phyloP scores from a whole-genome alignment of 768 basidiomycete species.

The Paxillus ammoniavirescens region DNA sequence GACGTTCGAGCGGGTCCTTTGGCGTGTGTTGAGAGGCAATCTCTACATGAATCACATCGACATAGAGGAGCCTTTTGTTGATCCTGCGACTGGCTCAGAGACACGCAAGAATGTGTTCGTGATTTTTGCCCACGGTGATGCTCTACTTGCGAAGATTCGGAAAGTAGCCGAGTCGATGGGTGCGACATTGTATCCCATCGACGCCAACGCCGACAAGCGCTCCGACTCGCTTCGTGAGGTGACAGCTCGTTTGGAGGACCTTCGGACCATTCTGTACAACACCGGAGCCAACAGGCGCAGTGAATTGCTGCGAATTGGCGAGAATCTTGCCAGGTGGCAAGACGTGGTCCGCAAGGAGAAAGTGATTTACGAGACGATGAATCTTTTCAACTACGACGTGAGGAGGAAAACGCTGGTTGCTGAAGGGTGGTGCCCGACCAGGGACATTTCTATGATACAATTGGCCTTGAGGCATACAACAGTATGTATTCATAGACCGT shows the following conservation, averaged over 20 bases:
- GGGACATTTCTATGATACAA: constrained; percentile 87
- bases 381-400: constrained; percentile 93
- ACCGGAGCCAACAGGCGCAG: constrained; percentile 79
- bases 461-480: constrained; percentile 86
- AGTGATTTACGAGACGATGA: constrained; percentile 92
- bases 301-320: constrained; percentile 83
- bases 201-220: constrained; percentile 91
- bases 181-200: constrained; percentile 94
- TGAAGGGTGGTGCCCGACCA: constrained; percentile 95
- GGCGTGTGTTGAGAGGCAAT: constrained; percentile 97
- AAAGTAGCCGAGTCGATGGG: constrained; percentile 99
- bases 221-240: constrained; percentile 89
- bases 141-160: constrained; percentile 92
- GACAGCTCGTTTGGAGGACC: constrained; percentile 83
- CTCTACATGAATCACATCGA: constrained; percentile 99
- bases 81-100: constrained; percentile 78
- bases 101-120: constrained; percentile 99
- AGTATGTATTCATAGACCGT: constrained; percentile 35
- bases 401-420: constrained; percentile 93
- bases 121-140: constrained; percentile 96
- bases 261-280: constrained; percentile 86
- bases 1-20: constrained; percentile 95
- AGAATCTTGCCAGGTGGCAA: constrained; percentile 85
- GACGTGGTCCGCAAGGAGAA: constrained; percentile 96
- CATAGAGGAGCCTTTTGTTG: constrained; percentile 89